Evolutionary conservation across 78 protist species (phyloP).

Genomic region (Cavenderia fasciculata): DNA sequence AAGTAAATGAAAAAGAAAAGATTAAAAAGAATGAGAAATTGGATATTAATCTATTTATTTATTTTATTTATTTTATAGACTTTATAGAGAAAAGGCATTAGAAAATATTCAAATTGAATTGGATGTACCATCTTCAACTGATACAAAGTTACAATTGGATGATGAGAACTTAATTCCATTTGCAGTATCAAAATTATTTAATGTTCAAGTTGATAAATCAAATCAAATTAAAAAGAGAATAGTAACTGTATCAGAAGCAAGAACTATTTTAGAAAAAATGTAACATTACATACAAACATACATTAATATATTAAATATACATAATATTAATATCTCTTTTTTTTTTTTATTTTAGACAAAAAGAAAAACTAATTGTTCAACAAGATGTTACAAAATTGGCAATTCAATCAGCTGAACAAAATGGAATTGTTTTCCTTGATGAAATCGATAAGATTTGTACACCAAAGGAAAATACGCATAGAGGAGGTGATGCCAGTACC

Average conservation of each 20-base stretch:
- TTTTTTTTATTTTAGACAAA: background rate
- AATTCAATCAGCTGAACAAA: constrained; percentile 87
- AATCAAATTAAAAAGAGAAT: background rate
- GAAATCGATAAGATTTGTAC: constrained; percentile 95
- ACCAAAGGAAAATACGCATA: background rate
- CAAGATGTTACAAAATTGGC: constrained; percentile 85
- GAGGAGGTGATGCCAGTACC: constrained; percentile 82
- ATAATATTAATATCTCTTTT: background rate
- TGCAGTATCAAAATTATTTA: constrained; percentile 12
- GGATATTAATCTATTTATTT: background rate
- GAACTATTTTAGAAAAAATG: constrained; percentile 20
- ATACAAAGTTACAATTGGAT: background rate
- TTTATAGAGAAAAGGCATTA: constrained; percentile 20
- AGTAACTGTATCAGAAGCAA: constrained; percentile 33
- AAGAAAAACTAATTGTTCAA: constrained; percentile 34
- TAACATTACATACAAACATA: background rate
- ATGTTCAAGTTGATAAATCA: background rate
- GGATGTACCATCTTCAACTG: background rate
- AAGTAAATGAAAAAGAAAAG: background rate
- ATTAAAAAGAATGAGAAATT: background rate
- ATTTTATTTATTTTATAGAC: background rate
- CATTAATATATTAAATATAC: background rate
- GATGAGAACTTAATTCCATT: constrained; percentile 16
- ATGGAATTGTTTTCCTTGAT: constrained; percentile 96
- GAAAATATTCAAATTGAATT: constrained; percentile 51